Base-by-base conservation (phyloP, 352 stramenopile genomes). In the Phytopythium ostracodes region DNA sequence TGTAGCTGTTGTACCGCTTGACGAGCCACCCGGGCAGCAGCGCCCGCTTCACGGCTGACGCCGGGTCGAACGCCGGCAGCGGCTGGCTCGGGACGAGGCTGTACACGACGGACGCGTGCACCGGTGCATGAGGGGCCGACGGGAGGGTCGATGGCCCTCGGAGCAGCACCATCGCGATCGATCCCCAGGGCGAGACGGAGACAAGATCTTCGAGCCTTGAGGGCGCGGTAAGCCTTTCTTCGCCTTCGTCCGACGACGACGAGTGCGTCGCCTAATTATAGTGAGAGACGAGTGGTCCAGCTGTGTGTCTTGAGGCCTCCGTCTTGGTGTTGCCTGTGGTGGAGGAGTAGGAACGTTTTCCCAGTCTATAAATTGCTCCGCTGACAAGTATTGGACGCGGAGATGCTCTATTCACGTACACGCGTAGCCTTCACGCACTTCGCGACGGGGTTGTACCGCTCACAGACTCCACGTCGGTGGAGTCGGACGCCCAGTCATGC, bases 31-130 rank as follows among this genome's bases (percentile, higher is more conserved):
- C 14, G 9, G 53, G 15, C 25, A 59, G n/a, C 18, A 59, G n/a
- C 35, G 22, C 11, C 4, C 11, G n/a, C 36, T 59, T 59, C n/a
- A 50, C 24, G 12, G 53, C 38, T 15, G 36, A 22, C 9, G 18
- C 9, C 12, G 53, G 53, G 22, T 59, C 36, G 38, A 59, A 50
- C 24, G 53, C n/a, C 8, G 53, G 53, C 17, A 59, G 22, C 36
- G 53, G 53, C 4, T 15, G 53, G 11, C 35, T 24, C 15, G 35
- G 22, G 2, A 24, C 24, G 8, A 59, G 35, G 35, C 53, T 17
- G 8, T 59, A 59, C 31, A 58, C 35, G 4, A 33, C 18, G 8
- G 33, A 12, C 33, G 31, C 27, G 12, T 2, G 47, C 4, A 14
- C 9, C 6, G 22, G 9, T 12, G 24, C 11, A 15, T 14, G 24